Evolutionary conservation across 148 eudicot species (phyloP).

Genomic region (Rhododendron griersonianum): DNA sequence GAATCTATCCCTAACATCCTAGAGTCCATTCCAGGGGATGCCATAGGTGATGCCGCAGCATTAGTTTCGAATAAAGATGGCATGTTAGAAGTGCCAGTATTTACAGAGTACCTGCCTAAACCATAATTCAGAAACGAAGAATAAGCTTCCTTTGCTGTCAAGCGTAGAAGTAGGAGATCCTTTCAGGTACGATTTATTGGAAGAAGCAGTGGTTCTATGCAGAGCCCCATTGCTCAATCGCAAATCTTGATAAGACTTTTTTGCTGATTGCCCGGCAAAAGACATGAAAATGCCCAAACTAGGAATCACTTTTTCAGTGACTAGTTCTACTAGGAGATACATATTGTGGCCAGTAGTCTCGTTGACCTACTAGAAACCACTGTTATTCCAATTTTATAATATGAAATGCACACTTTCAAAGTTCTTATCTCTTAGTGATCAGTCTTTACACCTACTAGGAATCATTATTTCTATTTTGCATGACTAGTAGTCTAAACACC

Average conservation of each 20-base stretch:
- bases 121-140: conserved; percentile 59
- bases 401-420: too few species aligned
- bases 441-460: too few species aligned
- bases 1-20: too few species aligned
- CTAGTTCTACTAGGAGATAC: too few species aligned
- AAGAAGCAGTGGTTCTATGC: background rate
- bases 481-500: too few species aligned
- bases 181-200: conserved; percentile 46
- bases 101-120: conserved; percentile 58
- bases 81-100: conserved; percentile 58
- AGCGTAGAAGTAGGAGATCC: conserved; percentile 42
- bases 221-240: conserved; percentile 16
- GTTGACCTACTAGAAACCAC: too few species aligned
- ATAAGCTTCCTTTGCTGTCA: conserved; percentile 36
- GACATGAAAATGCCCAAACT: conserved; percentile 32
- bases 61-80: conserved; percentile 76
- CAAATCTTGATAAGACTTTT: background rate
- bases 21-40: too few species aligned
- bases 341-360: too few species aligned
- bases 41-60: conserved; percentile 43
- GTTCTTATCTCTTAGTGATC: too few species aligned
- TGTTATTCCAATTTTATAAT: too few species aligned
- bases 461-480: too few species aligned
- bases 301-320: too few species aligned
- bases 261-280: conserved; percentile 29